Conservation (phyloP, 495 filamentous ascomycete species). For the Lasiosphaeris hirsuta region DNA sequence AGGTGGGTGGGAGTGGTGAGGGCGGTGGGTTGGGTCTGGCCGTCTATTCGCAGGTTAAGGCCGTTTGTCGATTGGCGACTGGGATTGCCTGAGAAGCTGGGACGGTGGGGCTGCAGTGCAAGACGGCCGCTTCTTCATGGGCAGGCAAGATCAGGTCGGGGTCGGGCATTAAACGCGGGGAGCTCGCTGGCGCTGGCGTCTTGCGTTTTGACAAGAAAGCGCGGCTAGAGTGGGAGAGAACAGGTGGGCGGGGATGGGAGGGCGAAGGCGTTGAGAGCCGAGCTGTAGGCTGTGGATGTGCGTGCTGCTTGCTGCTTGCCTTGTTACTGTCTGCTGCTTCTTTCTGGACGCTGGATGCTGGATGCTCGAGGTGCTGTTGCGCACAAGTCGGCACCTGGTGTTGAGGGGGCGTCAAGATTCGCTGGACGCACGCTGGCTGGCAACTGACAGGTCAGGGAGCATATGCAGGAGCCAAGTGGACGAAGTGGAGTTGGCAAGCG, state of each 20-base stretch:
- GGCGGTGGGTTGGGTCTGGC: constrained; percentile 20
- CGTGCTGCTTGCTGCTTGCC: background rate
- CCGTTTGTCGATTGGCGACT: constrained; percentile 21
- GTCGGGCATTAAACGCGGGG: constrained; percentile 41
- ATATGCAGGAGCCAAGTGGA: constrained; percentile 11
- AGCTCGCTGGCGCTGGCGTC: constrained; percentile 26
- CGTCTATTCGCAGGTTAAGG: background rate
- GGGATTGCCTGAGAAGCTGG: constrained; percentile 13
- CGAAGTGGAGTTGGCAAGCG: constrained; percentile 7
- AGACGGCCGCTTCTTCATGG: constrained; percentile 9
- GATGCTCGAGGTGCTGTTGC: background rate
- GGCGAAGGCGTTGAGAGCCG: background rate
- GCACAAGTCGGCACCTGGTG: too few species aligned
- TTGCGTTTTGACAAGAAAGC: constrained; percentile 14
- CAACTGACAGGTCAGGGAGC: constrained; percentile 9
- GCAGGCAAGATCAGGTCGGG: constrained; percentile 22
- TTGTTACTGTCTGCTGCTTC: background rate
- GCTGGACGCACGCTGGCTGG: background rate
- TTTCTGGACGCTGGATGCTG: background rate
- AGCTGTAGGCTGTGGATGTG: background rate
- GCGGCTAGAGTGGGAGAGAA: constrained; percentile 4
- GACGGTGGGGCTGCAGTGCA: constrained; percentile 21
- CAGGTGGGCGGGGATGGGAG: constrained; percentile 13
- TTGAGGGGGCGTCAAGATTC: too few species aligned
- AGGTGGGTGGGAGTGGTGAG: background rate